Base-by-base conservation (phyloP, 2,329 filamentous ascomycete genomes). In the Dactylellina drechsleri region DNA sequence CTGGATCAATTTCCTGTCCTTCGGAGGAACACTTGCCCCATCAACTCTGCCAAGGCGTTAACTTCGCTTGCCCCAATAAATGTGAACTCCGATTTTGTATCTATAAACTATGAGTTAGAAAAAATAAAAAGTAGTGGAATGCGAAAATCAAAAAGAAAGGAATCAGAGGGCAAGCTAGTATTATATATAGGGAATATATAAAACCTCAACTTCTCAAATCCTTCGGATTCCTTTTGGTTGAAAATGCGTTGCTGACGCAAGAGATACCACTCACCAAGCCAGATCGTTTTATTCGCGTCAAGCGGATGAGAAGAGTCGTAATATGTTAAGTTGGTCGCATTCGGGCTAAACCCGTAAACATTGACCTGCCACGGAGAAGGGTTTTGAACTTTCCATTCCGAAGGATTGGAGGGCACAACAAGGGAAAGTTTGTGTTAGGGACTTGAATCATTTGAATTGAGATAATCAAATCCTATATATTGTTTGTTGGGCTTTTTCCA, bases 401-500 rank as follows among this genome's bases (percentile, higher is more conserved):
- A 43, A 43, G 10, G n/a, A 43, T 6, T 43, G 5, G 10, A 12
- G n/a, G 26, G 16, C 6, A 20, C 26, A 26, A 12, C 18, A 23
- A 23, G 49, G n/a, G 16, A n/a, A 2, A 43, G n/a, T 12, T 5
- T 23, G 4, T 23, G 10, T 43, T 43, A 47, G 31, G 15, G 45
- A 1, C 20, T 1, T 16, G 45, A 12, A n/a, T 31, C 15, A n/a
- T 61, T 15, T 8, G 20, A 10, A 15, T 36, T n/a, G 16, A 23
- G 23, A 23, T 61, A 50, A 12, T 50, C 43, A 5, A 61, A 36
- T 3, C 43, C 26, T 16, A 61, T 23, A 40, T 50, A 61, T 36
- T 50, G 58, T 1, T 50, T 40, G 2, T 50, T 13, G 0, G 58
- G 58, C 4, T 61, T n/a, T 6, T 20, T 18, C 43, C 58, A 61